phyloP scores from a whole-genome alignment of 73 alveolate species.

The Tetrahymena thermophila region DNA sequence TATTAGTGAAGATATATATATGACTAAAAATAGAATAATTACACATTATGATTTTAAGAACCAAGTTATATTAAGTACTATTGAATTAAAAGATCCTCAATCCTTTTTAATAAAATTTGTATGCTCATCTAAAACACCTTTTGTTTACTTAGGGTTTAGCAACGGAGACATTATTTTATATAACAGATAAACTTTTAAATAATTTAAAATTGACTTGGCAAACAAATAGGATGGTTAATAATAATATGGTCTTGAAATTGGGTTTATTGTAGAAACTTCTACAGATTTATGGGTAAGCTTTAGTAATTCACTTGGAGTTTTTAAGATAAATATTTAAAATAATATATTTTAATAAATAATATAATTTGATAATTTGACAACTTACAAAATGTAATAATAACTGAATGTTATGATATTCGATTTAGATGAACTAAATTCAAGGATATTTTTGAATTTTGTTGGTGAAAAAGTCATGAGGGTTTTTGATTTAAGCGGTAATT shows the following conservation, averaged over 20 bases:
- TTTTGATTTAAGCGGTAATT: not conserved
- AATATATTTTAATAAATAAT: not conserved
- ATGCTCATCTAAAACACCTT: not conserved
- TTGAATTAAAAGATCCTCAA: not conserved
- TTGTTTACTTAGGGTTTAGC: not conserved
- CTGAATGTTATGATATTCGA: too few species aligned
- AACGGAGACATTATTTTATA: not conserved
- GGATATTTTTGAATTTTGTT: too few species aligned
- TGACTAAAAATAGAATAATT: not conserved
- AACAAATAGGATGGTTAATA: not conserved
- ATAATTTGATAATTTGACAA: not conserved
- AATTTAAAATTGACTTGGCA: not conserved
- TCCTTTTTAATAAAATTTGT: not conserved
- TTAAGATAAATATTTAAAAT: not conserved
- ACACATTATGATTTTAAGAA: not conserved
- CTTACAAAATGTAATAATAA: not conserved
- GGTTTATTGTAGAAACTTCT: not conserved
- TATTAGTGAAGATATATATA: not conserved
- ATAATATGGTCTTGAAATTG: not conserved
- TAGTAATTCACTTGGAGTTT: not conserved
- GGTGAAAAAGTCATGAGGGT: not conserved
- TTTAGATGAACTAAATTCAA: too few species aligned
- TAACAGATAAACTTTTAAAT: not conserved
- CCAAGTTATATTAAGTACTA: not conserved
- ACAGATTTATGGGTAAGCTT: not conserved